Evolutionary conservation across 2,329 filamentous ascomycete species (phyloP).

Genomic region (Chaetomium strumarium): DNA sequence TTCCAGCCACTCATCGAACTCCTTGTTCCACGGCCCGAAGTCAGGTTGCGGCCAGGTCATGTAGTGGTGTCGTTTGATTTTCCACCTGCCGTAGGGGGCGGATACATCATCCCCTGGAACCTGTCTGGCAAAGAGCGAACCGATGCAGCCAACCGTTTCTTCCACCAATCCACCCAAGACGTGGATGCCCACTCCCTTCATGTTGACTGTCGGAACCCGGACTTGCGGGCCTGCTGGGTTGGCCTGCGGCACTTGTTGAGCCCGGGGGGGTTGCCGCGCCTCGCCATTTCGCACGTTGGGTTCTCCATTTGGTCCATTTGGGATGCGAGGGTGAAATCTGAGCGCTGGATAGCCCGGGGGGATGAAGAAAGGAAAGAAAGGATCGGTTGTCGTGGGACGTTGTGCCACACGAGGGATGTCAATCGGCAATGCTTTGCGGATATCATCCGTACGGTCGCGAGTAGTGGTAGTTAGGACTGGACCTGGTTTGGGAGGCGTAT

Average conservation of each 20-base stretch:
- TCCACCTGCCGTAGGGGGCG: background rate
- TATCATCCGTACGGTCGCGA: background rate
- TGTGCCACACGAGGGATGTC: background rate
- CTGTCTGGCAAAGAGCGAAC: constrained; percentile 3
- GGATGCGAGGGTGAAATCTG: background rate
- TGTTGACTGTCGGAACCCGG: background rate
- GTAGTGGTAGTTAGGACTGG: background rate
- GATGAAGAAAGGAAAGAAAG: background rate
- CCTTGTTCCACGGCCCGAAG: constrained; percentile 4
- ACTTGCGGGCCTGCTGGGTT: background rate
- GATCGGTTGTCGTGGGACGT: background rate
- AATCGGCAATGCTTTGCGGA: background rate
- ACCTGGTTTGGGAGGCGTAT: background rate
- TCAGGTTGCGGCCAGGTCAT: constrained; percentile 9
- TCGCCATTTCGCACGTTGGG: background rate
- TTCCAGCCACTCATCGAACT: constrained; percentile 8
- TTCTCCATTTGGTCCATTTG: background rate
- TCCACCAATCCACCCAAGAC: constrained; percentile 8
- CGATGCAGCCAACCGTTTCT: background rate
- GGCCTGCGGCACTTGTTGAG: background rate
- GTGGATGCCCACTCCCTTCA: constrained; percentile 1
- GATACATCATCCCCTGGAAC: background rate
- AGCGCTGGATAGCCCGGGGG: background rate
- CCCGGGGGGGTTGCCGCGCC: background rate
- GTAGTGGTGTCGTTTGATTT: background rate